Base-by-base conservation (phyloP, 129 eudicot species). In the Silybum marianum region DNA sequence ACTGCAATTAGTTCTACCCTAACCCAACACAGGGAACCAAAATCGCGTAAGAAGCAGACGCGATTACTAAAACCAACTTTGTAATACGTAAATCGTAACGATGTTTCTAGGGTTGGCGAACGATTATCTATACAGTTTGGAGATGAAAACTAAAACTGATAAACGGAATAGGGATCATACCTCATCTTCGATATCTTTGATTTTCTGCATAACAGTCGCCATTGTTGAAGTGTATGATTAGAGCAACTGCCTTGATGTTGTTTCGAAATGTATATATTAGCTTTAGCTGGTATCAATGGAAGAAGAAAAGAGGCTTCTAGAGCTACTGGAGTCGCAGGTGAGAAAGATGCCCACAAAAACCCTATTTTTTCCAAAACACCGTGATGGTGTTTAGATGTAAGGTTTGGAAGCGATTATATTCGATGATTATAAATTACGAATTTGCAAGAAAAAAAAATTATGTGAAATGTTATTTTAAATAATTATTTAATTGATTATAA, bases 181-280 rank as follows among this genome's bases (percentile, higher is more conserved):
- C 99, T 95, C 99, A 86, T 95, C 99, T 89, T 95, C 99, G 86
- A 95, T 95, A 54, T 95, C 99, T 83, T 95, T 95, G 98, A 95
- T 95, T 86, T 95, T 95, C 89, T 92, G 98, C 99, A 95, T 95
- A 16, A 94, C 91, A 21, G 99, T 95, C 95, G 99, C 91, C 99
- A 95, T 95, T 71, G 82, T 81, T 85, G 75, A 66, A 80, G 54
- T 67, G 32, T 63, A 48, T 36, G 54, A 72, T 5, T 70, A 18
- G n/a, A 25, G 38, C 6, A 68, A 38, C 40, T 80, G 80, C 9
- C 26, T 75, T 67, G 78, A 12, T 54, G 78, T 38, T 70, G 80
- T 75, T 60, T 76, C 42, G 39, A 13, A 32, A 74, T 36, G 44
- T 24, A 23, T 8, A 42, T n/a, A 18, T 58, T 58, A 73, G 21